Conservation (phyloP, 352 stramenopile genomes). For the Phytophthora vignae region DNA sequence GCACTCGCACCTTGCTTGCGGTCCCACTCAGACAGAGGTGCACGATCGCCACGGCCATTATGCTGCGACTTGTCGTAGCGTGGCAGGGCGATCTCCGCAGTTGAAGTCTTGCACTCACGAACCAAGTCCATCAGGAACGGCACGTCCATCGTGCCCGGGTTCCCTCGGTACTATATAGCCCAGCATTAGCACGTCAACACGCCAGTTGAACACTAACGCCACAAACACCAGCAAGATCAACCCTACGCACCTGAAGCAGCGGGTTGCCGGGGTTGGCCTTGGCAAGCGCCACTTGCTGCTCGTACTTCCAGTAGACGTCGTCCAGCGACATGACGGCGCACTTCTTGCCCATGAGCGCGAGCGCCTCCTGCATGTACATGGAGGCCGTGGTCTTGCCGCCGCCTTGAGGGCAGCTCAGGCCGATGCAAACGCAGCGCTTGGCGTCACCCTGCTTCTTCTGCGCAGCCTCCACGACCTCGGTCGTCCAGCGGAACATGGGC, state of each 20-base stretch:
- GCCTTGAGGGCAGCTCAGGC: slow-evolving; percentile 85
- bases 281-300: slow-evolving; percentile 73
- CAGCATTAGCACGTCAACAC: slow-evolving; percentile 19
- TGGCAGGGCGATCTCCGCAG: slow-evolving; percentile 58
- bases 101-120: slow-evolving; percentile 58
- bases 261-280: slow-evolving; percentile 68
- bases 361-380: slow-evolving; percentile 70
- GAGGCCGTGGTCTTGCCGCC: slow-evolving; percentile 87
- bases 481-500: slow-evolving; percentile 79
- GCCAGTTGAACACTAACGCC: background rate
- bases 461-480: slow-evolving; percentile 53
- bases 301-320: slow-evolving; percentile 81
- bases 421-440: slow-evolving; percentile 71
- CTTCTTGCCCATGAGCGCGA: slow-evolving; percentile 57
- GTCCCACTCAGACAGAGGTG: slow-evolving; percentile 63
- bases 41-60: slow-evolving; percentile 75
- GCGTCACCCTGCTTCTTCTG: slow-evolving; percentile 30
- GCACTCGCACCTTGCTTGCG: slow-evolving; percentile 53
- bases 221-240: background rate
- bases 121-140: slow-evolving; percentile 70
- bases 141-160: slow-evolving; percentile 85
- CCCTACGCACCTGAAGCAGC: slow-evolving; percentile 67
- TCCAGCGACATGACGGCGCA: slow-evolving; percentile 86
- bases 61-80: slow-evolving; percentile 86
- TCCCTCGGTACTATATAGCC: slow-evolving; percentile 73